A percentile compares a stretch with the other conserved stretches of the same genome.
These are phyloP conservation scores for Claviceps sp. DNA, from an alignment of 2,329 filamentous ascomycete genomes.

Conservation along the genomic window DNA sequence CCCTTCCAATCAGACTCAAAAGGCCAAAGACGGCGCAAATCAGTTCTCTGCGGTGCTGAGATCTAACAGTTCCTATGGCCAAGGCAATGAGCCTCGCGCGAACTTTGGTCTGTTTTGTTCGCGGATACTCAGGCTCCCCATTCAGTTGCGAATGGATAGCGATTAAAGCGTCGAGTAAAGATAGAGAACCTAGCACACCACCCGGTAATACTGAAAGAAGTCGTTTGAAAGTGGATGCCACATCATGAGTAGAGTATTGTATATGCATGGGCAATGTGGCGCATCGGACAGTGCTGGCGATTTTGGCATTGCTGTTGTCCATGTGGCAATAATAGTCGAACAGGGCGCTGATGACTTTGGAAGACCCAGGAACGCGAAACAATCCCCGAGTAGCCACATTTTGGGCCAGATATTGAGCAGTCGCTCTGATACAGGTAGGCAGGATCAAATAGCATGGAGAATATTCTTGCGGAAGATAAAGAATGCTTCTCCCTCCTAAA, in stretches of 20 bases:
- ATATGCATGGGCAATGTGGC: constrained; percentile 49
- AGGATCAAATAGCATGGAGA: constrained; percentile 42
- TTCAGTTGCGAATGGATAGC: constrained; percentile 44
- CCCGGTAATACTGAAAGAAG: constrained; percentile 50
- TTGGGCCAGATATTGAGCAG: constrained; percentile 49
- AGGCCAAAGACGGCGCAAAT: constrained; percentile 56
- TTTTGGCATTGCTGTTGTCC: constrained; percentile 31
- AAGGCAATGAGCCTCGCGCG: constrained; percentile 53
- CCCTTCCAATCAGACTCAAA: constrained; percentile 44
- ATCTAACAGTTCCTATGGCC: constrained; percentile 45
- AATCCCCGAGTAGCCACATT: constrained; percentile 42
- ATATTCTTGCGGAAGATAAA: constrained; percentile 47
- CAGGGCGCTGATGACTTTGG: constrained; percentile 39
- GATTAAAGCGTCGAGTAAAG: constrained; percentile 48
- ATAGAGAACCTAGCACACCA: constrained; percentile 49
- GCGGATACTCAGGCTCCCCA: constrained; percentile 35
- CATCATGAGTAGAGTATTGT: constrained; percentile 45
- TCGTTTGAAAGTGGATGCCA: constrained; percentile 54
- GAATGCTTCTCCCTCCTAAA: constrained; percentile 46
- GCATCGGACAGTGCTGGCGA: constrained; percentile 44
- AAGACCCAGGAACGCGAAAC: constrained; percentile 50
- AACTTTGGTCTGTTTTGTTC: constrained; percentile 40
- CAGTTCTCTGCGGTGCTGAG: constrained; percentile 46
- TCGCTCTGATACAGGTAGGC: constrained; percentile 53
- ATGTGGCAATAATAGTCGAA: constrained; percentile 49